Evolutionary conservation across 805 yeast species (phyloP), one percentile per base, ranked within the genome.

Genomic region (Wickerhamomyces strasburgensis): DNA sequence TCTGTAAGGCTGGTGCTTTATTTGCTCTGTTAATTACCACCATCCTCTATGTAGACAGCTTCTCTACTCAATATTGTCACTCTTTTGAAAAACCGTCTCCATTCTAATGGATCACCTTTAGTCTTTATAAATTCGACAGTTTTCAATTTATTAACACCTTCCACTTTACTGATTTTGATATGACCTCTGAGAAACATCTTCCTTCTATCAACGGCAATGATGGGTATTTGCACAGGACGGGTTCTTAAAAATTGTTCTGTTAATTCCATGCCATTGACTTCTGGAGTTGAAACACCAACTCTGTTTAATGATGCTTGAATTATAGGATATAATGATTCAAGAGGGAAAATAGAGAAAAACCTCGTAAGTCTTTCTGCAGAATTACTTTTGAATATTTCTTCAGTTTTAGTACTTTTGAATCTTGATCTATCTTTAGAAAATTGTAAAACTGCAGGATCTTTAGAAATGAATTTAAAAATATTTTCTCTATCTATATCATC

Each of bases 91-190:
- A 81, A 60, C 13, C 78, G 59, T 56, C 88, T 67, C 88, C 88
- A 81, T 54, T 81, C 88, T 28, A 81, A 52, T 0, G 88, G 87
- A 57, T 81, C 87, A 0, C 84, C 85, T 25, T 68, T 67, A 3
- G 69, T 61, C 46, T 75, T 75, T 26, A 70, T 56, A 47, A 81
- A 79, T 36, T 71, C 75, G 0, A 81, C 65, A 35, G 69, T 72
- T 39, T 72, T 68, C 35, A 70, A 60, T 32, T 24, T 32, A 9
- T 56, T 52, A 35, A 61, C 47, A 19, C 62, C 61, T 23, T 63
- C 67, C 1, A 72, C 51, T 26, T 58, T 55, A 3, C 62, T 52
- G 9, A 78, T 64, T 19, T 61, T 62, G 33, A 77, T 66, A 16
- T 59, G 56, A 0, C 84, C 84, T 18, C 64, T 52, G 6, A 78